These are phyloP conservation scores for Jasminum sambac DNA, from an alignment of 257 asterid genomes.

Conservation along the genomic window DNA sequence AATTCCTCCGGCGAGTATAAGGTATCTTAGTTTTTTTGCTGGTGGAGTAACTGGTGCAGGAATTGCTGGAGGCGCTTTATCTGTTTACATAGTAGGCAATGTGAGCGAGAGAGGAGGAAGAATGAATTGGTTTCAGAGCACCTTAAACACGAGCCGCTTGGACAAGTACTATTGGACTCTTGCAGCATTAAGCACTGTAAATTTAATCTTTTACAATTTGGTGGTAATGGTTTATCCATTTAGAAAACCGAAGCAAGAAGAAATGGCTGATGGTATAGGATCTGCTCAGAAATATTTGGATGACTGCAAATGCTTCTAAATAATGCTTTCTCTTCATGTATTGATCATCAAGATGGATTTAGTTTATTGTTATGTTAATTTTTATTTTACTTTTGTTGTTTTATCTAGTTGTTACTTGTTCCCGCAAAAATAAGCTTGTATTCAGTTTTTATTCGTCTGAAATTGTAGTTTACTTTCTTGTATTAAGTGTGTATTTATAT, in stretches of 20 bases:
- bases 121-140: constrained; percentile 43
- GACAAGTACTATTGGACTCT: constrained; percentile 50
- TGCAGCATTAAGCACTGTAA: constrained; percentile 41
- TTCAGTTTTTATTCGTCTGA: too few relatives aligned
- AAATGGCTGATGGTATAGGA: neutral
- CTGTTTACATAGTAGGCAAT: constrained; percentile 40
- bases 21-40: constrained; percentile 28
- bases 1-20: constrained; percentile 21
- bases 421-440: too few relatives aligned
- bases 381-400: too few relatives aligned
- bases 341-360: too few relatives aligned
- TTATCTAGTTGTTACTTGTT: too few relatives aligned
- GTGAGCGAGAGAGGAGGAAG: constrained; percentile 40
- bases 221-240: constrained; percentile 31
- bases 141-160: constrained; percentile 39
- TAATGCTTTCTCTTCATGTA: too few relatives aligned
- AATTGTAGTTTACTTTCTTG: too few relatives aligned
- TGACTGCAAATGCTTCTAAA: too few relatives aligned
- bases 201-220: constrained; percentile 32
- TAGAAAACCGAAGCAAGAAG: constrained; percentile 27
- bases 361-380: too few relatives aligned
- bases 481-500: too few relatives aligned
- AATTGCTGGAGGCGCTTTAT: constrained; percentile 27
- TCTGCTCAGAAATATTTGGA: too few relatives aligned
- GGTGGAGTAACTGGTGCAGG: constrained; percentile 32